Base-by-base conservation (phyloP, 257 asterid genomes). In the Gentiana straminea region DNA sequence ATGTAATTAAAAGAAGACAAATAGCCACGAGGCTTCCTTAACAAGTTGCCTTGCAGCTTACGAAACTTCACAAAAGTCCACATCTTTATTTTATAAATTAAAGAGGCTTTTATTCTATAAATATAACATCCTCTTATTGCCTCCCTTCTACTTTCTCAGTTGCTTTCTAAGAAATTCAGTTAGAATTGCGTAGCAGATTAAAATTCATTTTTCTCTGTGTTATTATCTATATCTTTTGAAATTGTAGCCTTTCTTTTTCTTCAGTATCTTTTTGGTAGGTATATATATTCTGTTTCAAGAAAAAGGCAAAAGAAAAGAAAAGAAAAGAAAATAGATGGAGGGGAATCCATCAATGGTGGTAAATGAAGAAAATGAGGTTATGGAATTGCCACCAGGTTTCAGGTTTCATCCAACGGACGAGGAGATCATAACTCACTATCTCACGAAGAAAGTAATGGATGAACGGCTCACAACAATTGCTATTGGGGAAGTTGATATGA, bases 341-440 rank as follows among this genome's bases (percentile, higher is more conserved):
- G 76, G 66, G 13, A 70, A 54, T 61, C 13, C 57, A 58, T 13
- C 53, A 35, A 12, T 64, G 66, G 63, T 68, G 39, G 49, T 64
- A 38, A 58, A 67, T 33, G 60, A 64, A 58, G 75, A 54, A 55
- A 70, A 59, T 35, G 74, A 63, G 6, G 13, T 63, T 3, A 59
- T 66, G 24, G 75, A 73, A 12, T 75, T 88, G 15, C 96, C 96
- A 1, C 94, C 94, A 0, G 96, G 96, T 1, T 88, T 84, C 70
- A 57, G 96, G 38, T 88, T 88, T 48, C 96, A 84, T 57, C 96
- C 96, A 0, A 82, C 96, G 1, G 96, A 88, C 55, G 93, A 82
- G 43, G 96, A 88, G 72, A 79, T 88, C 52, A 82, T 88, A 71
- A 73, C 77, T 70, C 76, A 77, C 65, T 88, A 88, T 57, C 79